phyloP scores from a whole-genome alignment of 441 rosid species.

The Gossypium davidsonii region DNA sequence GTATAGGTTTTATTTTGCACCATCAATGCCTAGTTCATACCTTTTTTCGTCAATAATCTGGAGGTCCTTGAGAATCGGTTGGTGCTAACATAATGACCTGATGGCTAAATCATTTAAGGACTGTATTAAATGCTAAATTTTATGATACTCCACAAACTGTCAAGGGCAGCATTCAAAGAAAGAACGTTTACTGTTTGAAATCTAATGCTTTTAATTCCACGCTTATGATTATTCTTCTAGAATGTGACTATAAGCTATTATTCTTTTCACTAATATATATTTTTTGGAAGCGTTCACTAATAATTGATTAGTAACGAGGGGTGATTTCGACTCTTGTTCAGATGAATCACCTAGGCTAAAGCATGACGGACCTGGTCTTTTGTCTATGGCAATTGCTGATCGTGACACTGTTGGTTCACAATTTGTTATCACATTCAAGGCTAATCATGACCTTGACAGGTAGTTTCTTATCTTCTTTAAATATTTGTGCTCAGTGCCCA shows the following conservation, averaged over 20 bases:
- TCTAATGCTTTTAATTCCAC: background rate
- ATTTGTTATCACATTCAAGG: slow-evolving; percentile 68
- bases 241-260: background rate
- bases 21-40: background rate
- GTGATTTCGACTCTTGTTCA: slow-evolving; percentile 30
- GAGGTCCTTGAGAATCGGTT: background rate
- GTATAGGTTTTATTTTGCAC: background rate
- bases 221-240: background rate
- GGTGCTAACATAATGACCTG: background rate
- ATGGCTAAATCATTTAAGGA: background rate
- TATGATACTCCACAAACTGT: background rate
- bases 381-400: slow-evolving; percentile 72
- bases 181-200: background rate
- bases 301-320: background rate
- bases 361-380: slow-evolving; percentile 79
- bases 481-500: background rate
- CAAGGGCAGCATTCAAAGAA: background rate
- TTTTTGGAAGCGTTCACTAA: background rate
- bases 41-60: background rate
- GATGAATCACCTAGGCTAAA: slow-evolving; percentile 77
- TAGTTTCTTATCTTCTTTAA: slow-evolving; percentile 17
- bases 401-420: slow-evolving; percentile 86
- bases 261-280: background rate
- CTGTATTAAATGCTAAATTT: background rate
- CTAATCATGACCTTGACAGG: slow-evolving; percentile 82